Base-by-base conservation (phyloP, 2,329 filamentous ascomycete species). In the Arthrinium phaeospermum region DNA sequence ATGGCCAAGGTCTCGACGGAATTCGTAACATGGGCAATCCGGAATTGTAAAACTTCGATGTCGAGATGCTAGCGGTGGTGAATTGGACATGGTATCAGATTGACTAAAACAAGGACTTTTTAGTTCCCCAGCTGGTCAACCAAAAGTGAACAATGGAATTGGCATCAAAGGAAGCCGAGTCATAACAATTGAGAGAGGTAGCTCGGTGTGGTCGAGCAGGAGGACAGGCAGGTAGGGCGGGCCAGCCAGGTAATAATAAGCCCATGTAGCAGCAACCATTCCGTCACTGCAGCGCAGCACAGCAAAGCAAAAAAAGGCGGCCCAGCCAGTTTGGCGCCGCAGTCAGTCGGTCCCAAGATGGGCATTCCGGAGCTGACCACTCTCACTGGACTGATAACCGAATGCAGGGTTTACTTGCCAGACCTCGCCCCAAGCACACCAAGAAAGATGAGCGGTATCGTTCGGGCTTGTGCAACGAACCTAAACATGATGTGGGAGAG, bases 331-430 rank as follows among this genome's bases (percentile, higher is more conserved):
- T 64, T 64, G 57, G 30, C 57, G 57, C 57, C 34, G 57, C 57
- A 41, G 34, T 30, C 27, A 30, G 27, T 30, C 27, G 27, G 27
- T 64, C 34, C 57, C 57, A 41, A 41, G 57, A 41, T 64, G 57
- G 57, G 34, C 57, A 41, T 64, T 64, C 41, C 57, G 57, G 57
- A 41, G 22, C 57, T 64, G 57, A 8, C 34, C 57, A 64, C 57
- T 64, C 57, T 64, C 57, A 41, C 57, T 64, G 57, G 57, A n/a
- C 57, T 64, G 57, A 64, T 64, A 64, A 41, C 57, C 57, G 57
- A 64, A 61, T 61, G 53, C 53, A 61, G 53, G 53, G 53, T 61
- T 61, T 37, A 10, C 53, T 57, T 57, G 53, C 53, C 53, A 61
- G 53, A 61, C 51, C 27, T 22, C 6, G 5, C 49, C 22, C 51